Conservation (phyloP, 2,329 filamentous ascomycete species). For the Cryphonectria naterciae region DNA sequence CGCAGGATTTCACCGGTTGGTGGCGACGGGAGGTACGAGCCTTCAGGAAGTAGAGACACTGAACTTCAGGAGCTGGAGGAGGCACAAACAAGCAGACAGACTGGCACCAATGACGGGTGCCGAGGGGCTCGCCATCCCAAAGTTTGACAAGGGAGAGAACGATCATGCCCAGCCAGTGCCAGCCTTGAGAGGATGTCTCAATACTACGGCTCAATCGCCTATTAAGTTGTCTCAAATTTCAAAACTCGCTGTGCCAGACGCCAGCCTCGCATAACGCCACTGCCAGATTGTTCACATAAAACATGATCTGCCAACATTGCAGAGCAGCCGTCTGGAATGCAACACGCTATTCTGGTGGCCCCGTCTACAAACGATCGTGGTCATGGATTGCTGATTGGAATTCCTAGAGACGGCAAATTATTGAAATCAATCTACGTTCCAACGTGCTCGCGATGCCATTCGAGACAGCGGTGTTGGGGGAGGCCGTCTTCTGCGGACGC, state of each 20-base stretch:
- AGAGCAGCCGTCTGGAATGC: conserved; percentile 7
- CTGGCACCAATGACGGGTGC: neutral
- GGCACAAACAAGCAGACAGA: neutral
- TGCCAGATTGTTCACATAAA: neutral
- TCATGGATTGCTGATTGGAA: conserved; percentile 2
- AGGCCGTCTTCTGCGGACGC: conserved; percentile 18
- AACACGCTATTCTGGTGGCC: neutral
- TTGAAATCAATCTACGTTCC: conserved; percentile 20
- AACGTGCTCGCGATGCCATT: conserved; percentile 21
- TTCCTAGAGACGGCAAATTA: conserved; percentile 15
- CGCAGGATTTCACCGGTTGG: conserved; percentile 78
- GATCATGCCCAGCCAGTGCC: neutral
- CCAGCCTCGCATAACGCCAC: neutral
- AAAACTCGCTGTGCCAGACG: conserved; percentile 11
- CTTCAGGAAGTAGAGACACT: conserved; percentile 53
- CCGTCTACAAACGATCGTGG: neutral
- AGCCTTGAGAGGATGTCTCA: conserved; percentile 6
- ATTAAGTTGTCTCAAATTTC: conserved; percentile 7
- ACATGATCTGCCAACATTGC: conserved; percentile 5
- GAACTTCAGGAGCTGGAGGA: neutral
- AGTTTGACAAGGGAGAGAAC: conserved; percentile 11
- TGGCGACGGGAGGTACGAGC: conserved; percentile 71
- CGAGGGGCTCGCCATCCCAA: neutral
- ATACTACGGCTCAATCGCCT: neutral
- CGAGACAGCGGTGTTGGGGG: conserved; percentile 3